Evolutionary conservation across 177 flowering plant species (phyloP).

Genomic region (Vitis hybrid): DNA sequence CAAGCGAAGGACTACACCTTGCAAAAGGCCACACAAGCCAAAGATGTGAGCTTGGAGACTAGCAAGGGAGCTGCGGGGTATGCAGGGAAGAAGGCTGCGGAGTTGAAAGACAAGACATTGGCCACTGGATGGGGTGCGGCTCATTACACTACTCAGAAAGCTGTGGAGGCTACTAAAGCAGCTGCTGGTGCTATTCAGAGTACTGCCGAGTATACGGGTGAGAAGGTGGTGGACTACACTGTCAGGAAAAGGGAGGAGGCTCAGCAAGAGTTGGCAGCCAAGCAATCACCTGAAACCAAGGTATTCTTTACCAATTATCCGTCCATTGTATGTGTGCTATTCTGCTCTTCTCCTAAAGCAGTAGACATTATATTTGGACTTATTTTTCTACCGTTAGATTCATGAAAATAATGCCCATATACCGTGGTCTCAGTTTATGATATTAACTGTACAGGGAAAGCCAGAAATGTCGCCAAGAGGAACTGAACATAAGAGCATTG

Average conservation of each 20-base stretch:
- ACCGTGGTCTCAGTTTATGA: too few species aligned
- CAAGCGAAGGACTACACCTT: constrained; percentile 25
- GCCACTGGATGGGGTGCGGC: constrained; percentile 53
- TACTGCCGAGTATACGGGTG: constrained; percentile 40
- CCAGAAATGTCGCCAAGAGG: too few species aligned
- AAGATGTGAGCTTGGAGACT: constrained; percentile 25
- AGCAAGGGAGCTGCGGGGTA: constrained; percentile 29
- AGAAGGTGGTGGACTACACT: constrained; percentile 22
- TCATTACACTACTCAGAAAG: constrained; percentile 35
- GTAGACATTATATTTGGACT: too few species aligned
- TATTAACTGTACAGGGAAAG: not conserved
- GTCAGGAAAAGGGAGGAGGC: constrained; percentile 14
- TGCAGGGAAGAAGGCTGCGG: constrained; percentile 33
- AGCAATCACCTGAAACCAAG: constrained; percentile 33
- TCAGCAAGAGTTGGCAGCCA: constrained; percentile 28
- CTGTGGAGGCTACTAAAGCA: constrained; percentile 41
- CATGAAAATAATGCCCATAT: too few species aligned
- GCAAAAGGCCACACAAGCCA: constrained; percentile 27
- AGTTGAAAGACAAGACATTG: constrained; percentile 34
- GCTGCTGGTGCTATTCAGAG: constrained; percentile 28
- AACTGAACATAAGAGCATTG: not conserved
- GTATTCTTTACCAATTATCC: constrained; percentile 10
- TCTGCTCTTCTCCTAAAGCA: too few species aligned
- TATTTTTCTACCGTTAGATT: too few species aligned
- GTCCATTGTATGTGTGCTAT: too few species aligned